These are phyloP conservation scores for Puccinia novopanici DNA, from an alignment of 1,284 basidiomycete genomes.

Conservation along the genomic window DNA sequence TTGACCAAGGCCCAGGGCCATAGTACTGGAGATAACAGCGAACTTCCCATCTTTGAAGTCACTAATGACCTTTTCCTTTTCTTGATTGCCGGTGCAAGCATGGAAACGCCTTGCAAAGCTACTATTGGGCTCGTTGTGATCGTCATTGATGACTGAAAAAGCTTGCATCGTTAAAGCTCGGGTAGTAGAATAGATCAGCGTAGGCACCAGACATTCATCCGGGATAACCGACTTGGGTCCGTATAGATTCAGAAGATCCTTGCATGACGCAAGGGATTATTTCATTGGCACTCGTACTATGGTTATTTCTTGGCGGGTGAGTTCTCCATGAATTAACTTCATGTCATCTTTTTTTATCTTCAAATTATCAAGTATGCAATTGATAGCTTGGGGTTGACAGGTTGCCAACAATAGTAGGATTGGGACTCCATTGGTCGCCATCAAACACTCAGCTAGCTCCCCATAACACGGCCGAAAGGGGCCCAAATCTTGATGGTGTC, in stretches of 20 bases:
- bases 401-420: conserved; percentile 9
- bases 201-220: not conserved
- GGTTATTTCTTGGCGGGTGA: not conserved
- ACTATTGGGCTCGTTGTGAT: not conserved
- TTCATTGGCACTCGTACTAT: not conserved
- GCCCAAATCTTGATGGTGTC: too few species aligned
- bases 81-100: not conserved
- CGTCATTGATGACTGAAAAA: not conserved
- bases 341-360: not conserved
- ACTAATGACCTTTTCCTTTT: not conserved
- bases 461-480: conserved; percentile 11
- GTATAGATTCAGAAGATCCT: not conserved
- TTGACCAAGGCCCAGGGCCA: conserved; percentile 11
- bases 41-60: not conserved
- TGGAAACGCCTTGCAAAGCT: not conserved
- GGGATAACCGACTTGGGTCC: not conserved
- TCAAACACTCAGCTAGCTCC: not conserved
- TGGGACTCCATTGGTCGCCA: not conserved
- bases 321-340: not conserved
- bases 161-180: not conserved
- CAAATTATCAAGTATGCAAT: not conserved
- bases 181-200: not conserved
- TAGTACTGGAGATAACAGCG: not conserved
- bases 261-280: not conserved
- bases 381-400: not conserved